Percentiles rank a stretch among this genome's conserved stretches.
Conservation (phyloP, 179 eudicot genomes). For the Amaranthus tricolor region DNA sequence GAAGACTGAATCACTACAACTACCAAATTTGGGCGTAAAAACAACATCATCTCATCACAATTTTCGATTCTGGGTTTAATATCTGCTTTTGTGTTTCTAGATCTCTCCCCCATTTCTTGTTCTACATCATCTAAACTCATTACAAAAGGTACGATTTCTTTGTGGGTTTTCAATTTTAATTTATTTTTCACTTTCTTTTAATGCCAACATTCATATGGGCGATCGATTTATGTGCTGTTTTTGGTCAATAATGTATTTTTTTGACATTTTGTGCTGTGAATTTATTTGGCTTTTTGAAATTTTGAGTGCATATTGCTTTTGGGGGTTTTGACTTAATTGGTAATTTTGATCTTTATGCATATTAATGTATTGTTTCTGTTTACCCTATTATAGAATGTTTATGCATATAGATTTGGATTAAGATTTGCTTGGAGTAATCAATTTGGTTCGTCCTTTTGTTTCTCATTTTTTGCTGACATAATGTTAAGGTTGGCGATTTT, state of each 20-base stretch:
- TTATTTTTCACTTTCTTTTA: not conserved
- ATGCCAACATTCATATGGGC: slow-evolving; percentile 15
- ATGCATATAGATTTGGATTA: not conserved
- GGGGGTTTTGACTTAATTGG: not conserved
- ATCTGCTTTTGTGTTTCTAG: slow-evolving; percentile 14
- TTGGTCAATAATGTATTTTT: not conserved
- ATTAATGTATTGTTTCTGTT: not conserved
- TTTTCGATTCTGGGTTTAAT: slow-evolving; percentile 2
- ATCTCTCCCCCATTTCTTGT: slow-evolving; percentile 22
- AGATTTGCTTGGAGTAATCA: slow-evolving; percentile 1
- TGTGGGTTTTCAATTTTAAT: slow-evolving; percentile 2
- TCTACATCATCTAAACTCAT: not conserved
- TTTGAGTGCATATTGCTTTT: not conserved
- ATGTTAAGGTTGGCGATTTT: not conserved
- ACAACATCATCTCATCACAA: slow-evolving; percentile 18
- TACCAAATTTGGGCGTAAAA: slow-evolving; percentile 11
- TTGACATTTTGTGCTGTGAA: not conserved
- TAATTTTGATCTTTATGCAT: not conserved
- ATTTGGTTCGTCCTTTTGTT: not conserved
- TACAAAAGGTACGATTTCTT: slow-evolving; percentile 14
- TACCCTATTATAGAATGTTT: not conserved
- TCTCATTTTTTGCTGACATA: not conserved
- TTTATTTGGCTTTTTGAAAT: slow-evolving; percentile 20
- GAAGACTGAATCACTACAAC: not conserved
- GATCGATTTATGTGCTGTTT: slow-evolving; percentile 10